Evolutionary conservation across 805 yeast genomes (phyloP), one percentile per base, ranked within the genome.

Genomic region (Saturnispora hagleri): DNA sequence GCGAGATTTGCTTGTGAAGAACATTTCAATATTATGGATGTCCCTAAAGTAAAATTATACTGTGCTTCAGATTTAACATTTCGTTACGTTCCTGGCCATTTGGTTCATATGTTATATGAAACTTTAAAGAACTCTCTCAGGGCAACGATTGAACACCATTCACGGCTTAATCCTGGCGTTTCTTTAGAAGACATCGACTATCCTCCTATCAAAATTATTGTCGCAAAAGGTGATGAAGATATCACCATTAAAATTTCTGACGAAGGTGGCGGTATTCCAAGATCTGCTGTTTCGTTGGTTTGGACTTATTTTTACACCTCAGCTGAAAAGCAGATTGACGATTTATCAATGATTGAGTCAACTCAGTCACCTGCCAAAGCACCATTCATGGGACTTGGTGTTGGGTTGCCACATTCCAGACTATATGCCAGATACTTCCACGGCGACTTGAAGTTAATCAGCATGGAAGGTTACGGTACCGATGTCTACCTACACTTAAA

Each of bases 381-480:
- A 0, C 97, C 96, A 53, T 84, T 89, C 86, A 96, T 96, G 48
- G 97, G 97, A 0, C 84, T 86, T 58, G 97, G 97, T 28, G 90
- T 89, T 62, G 96, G 97, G 0, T 73, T 89, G 59, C 96, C 96
- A 1, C 82, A 89, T 51, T 84, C 93, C 46, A 69, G 96, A 53
- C 73, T 89, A 38, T 89, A 89, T 59, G 90, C 96, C 2, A 81
- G 90, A 56, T 89, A 89, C 65, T 89, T 89, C 63, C 95, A 96
- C 6, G 96, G 96, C 3, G 96, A 89, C 61, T 75, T 89, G 66
- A 85, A 84, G 62, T 74, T 89, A 61, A 89, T 88, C 51, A 80
- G 89, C 34, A 87, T 89, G 95, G 96, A 89, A 67, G 96, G 96
- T 8, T 87, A 89, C 62, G 97, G 97, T 15, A 89, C 97, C 1